phyloP scores from a whole-genome alignment of 805 yeast species.

The Cyberlindnera mississippiensis region DNA sequence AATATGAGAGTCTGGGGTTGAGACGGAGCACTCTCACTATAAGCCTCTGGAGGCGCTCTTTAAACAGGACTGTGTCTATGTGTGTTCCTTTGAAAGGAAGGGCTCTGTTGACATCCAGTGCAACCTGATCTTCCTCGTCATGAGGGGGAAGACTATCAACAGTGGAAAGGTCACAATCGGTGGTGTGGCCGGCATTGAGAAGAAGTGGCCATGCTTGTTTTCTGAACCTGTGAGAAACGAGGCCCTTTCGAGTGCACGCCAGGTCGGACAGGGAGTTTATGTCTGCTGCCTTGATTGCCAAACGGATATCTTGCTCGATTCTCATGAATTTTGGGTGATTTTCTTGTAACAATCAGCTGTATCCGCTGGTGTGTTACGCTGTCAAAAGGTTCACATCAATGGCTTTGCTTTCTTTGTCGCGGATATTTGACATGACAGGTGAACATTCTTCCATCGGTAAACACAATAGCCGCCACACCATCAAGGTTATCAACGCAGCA shows the following conservation, averaged over 20 bases:
- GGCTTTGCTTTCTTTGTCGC: too few species aligned
- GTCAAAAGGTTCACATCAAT: too few species aligned
- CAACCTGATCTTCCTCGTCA: conserved; percentile 74
- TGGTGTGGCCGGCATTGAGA: neutral
- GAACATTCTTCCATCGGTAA: too few species aligned
- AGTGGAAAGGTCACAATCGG: neutral
- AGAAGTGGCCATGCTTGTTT: neutral
- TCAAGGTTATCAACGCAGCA: neutral
- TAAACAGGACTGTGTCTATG: conserved; percentile 21
- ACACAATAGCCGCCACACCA: too few species aligned
- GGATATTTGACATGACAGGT: too few species aligned
- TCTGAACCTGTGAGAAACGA: neutral
- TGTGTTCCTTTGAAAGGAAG: conserved; percentile 41
- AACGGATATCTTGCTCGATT: too few species aligned
- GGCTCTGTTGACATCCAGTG: conserved; percentile 73
- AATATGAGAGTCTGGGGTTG: conserved; percentile 64
- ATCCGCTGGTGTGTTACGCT: too few species aligned
- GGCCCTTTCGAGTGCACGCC: neutral
- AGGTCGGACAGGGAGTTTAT: neutral
- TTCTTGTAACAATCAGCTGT: too few species aligned
- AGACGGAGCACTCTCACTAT: conserved; percentile 54
- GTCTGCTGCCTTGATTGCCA: neutral
- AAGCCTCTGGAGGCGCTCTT: conserved; percentile 29
- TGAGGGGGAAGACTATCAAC: conserved; percentile 34
- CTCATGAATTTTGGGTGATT: too few species aligned